These are phyloP conservation scores for Paramecium octaurelia DNA, from an alignment of 73 alveolate species.

Conservation along the genomic window DNA sequence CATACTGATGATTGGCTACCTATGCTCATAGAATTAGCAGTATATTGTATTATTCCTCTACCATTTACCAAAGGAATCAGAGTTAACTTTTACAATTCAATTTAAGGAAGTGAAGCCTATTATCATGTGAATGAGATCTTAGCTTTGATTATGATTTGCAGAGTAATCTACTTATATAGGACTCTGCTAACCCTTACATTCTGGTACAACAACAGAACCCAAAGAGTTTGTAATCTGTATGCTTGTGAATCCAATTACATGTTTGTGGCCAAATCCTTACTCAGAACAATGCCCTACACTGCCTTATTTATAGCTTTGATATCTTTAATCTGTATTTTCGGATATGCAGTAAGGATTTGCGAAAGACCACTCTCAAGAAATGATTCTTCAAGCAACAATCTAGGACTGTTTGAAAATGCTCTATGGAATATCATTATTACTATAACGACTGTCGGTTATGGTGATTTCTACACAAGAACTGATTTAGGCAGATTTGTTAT, in stretches of 20 bases:
- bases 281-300: conserved; percentile 69
- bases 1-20: conserved; percentile 60
- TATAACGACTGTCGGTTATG: conserved; percentile 95
- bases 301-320: conserved; percentile 60
- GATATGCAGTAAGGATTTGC: conserved; percentile 70
- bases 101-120: conserved; percentile 51
- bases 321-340: conserved; percentile 62
- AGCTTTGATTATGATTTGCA: conserved; percentile 50
- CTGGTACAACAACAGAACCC: conserved; percentile 71
- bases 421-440: conserved; percentile 94
- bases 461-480: conserved; percentile 94
- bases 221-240: conserved; percentile 77
- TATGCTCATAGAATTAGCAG: conserved; percentile 61
- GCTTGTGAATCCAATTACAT: conserved; percentile 75
- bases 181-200: conserved; percentile 62
- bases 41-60: conserved; percentile 66
- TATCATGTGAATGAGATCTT: conserved; percentile 70
- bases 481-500: conserved; percentile 92
- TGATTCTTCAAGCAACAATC: not conserved
- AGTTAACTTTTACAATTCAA: conserved; percentile 47
- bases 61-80: conserved; percentile 65
- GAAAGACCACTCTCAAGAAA: conserved; percentile 69
- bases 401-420: conserved; percentile 71
- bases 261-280: conserved; percentile 72
- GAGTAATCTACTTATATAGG: conserved; percentile 67